phyloP scores from a whole-genome alignment of 2,329 filamentous ascomycete genomes.

The Penicillium verrucosum region DNA sequence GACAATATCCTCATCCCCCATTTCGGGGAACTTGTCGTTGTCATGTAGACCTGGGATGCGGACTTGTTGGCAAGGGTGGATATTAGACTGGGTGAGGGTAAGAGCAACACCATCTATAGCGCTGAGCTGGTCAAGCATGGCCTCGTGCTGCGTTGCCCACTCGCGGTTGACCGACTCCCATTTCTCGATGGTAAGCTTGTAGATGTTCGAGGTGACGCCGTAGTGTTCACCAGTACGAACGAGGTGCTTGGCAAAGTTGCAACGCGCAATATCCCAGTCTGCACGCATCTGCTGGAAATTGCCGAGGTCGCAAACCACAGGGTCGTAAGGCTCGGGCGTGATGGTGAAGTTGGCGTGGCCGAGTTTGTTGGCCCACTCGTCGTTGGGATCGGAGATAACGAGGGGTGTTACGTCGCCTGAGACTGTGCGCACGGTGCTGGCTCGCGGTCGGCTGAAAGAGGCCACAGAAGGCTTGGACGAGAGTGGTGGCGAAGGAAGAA shows the following conservation, averaged over 20 bases:
- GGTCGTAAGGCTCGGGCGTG: constrained; percentile 72
- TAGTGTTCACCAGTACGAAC: constrained; percentile 88
- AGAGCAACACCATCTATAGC: constrained; percentile 35
- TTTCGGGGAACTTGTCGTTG: constrained; percentile 78
- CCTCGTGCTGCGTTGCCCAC: constrained; percentile 70
- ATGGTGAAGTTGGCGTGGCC: constrained; percentile 95
- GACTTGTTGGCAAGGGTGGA: constrained; percentile 50
- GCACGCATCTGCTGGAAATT: constrained; percentile 64
- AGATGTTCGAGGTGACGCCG: constrained; percentile 83
- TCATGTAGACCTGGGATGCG: constrained; percentile 44
- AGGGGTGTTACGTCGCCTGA: constrained; percentile 56
- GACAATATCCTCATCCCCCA: constrained; percentile 89
- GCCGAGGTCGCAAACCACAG: constrained; percentile 59
- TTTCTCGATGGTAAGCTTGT: constrained; percentile 79
- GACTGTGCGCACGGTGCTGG: constrained; percentile 42
- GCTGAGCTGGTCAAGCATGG: constrained; percentile 54
- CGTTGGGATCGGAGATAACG: constrained; percentile 61
- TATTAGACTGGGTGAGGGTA: constrained; percentile 38
- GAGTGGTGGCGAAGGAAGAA: constrained; percentile 66
- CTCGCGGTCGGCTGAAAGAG: constrained; percentile 61
- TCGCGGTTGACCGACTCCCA: constrained; percentile 75
- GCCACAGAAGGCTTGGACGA: constrained; percentile 74
- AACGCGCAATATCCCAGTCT: constrained; percentile 79
- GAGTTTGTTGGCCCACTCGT: constrained; percentile 79
- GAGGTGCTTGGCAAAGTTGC: constrained; percentile 85